Conservation (phyloP, 768 basidiomycete species). For the Leccinum imitatum region DNA sequence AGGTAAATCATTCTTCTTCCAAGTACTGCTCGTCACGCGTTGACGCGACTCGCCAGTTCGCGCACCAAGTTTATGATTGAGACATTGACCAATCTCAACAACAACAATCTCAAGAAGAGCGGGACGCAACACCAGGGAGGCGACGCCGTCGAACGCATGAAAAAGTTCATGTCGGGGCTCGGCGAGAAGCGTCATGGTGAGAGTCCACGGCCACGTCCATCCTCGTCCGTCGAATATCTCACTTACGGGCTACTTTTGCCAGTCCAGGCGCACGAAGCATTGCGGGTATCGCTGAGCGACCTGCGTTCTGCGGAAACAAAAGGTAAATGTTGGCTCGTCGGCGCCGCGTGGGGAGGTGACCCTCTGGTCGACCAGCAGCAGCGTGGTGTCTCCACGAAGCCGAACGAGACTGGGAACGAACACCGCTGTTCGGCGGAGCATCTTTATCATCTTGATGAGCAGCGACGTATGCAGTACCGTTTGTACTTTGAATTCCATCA, state of each 20-base stretch:
- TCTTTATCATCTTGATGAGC: conserved; percentile 95
- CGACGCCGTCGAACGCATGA: conserved; percentile 82
- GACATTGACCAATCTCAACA: conserved; percentile 87
- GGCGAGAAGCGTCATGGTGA: conserved; percentile 75
- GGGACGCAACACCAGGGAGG: conserved; percentile 66
- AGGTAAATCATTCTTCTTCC: conserved; percentile 40
- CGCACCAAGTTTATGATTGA: conserved; percentile 97
- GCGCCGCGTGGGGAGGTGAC: conserved; percentile 93
- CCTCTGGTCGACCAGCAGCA: conserved; percentile 77
- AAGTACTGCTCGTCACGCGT: neutral
- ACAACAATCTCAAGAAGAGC: conserved; percentile 75
- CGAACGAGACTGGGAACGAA: conserved; percentile 45
- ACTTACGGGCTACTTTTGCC: neutral
- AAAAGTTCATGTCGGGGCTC: conserved; percentile 78
- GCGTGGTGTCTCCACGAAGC: conserved; percentile 27
- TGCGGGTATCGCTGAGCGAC: conserved; percentile 85
- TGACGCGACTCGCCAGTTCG: conserved; percentile 50
- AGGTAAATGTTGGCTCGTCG: conserved; percentile 99
- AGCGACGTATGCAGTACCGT: conserved; percentile 65
- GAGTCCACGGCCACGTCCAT: neutral
- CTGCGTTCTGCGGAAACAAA: conserved; percentile 78
- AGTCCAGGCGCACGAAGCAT: conserved; percentile 84
- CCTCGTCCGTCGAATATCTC: neutral
- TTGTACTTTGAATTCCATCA: conserved; percentile 29
- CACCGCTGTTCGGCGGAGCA: conserved; percentile 86